Evolutionary conservation across 305 asterid species (phyloP), one percentile per base, ranked within the genome.

Genomic region (Nicotiana rustica): DNA sequence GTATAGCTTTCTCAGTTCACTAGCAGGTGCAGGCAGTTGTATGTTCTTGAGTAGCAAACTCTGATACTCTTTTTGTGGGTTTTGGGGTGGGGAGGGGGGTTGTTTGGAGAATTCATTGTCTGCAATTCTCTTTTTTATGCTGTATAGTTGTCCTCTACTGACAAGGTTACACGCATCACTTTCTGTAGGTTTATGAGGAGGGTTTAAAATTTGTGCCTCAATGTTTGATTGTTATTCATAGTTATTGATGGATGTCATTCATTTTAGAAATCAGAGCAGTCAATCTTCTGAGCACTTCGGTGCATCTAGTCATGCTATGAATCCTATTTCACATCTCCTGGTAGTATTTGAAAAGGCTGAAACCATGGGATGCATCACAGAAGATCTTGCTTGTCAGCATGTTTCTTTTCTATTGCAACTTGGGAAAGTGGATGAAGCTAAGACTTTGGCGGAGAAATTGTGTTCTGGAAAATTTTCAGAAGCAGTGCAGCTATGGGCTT

Each of bases 151-250:
- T 64, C 15, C 79, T 17, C 78, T 71, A 33, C 38, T 71, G 79
- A 71, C 79, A 21, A 71, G 47, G 15, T 38, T 84, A 77, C 67
- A 68, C 36, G 18, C 82, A 77, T 68, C 76, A 69, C 36, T 55
- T 55, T 18, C 66, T 89, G 77, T 86, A 96, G 99, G 96, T 92
- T 89, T 96, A 93, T 13, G 98, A 93, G 86, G 95, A 94, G 78
- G 97, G 93, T 81, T 82, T 94, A 84, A 85, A 85, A 77, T 81
- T 38, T 86, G 73, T 89, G 62, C 94, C 78, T 62, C 64, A 29
- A 85, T 93, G 90, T 87, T 92, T 67, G 86, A 89, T 78, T 91
- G 88, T 77, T 96, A 96, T 82, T 86, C 86, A 13, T 91, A 91
- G 86, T 94, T 94, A 85, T 90, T 96, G 86, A 86, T 85, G 89